Evolutionary conservation across 495 filamentous ascomycete species (phyloP).

Genomic region (Hypoxylon fuscum): DNA sequence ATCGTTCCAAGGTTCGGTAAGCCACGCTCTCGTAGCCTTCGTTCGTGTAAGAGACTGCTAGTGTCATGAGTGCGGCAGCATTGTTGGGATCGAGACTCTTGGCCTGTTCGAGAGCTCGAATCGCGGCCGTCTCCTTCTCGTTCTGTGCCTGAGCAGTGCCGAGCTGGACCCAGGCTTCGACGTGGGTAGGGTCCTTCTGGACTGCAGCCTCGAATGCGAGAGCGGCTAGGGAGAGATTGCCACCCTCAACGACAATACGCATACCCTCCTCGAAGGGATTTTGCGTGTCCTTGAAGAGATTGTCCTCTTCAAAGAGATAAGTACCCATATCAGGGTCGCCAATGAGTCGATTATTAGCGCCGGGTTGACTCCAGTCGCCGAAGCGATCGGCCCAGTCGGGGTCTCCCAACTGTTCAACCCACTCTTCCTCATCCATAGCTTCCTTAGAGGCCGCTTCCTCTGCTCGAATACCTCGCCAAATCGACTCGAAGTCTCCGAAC

Average conservation of each 20-base stretch:
- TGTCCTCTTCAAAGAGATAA: slow-evolving; percentile 95
- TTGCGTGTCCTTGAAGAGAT: slow-evolving; percentile 76
- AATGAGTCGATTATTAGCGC: slow-evolving; percentile 64
- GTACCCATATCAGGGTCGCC: slow-evolving; percentile 81
- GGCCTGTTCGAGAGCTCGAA: slow-evolving; percentile 93
- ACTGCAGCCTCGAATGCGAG: slow-evolving; percentile 97
- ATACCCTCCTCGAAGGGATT: slow-evolving; percentile 93
- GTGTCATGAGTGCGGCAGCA: slow-evolving; percentile 88
- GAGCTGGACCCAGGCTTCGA: slow-evolving; percentile 91
- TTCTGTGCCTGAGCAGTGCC: slow-evolving; percentile 95
- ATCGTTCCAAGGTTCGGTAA: slow-evolving; percentile 95
- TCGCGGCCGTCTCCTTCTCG: slow-evolving; percentile 97
- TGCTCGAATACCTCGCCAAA: slow-evolving; percentile 88
- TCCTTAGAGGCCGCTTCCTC: slow-evolving; percentile 77
- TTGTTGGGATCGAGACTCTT: slow-evolving; percentile 87
- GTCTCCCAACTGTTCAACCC: slow-evolving; percentile 71
- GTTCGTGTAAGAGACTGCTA: slow-evolving; percentile 98
- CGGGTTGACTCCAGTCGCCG: slow-evolving; percentile 52
- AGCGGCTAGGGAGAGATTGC: slow-evolving; percentile 92
- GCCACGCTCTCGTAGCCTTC: slow-evolving; percentile 97
- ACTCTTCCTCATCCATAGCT: slow-evolving; percentile 70
- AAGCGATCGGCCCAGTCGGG: slow-evolving; percentile 77
- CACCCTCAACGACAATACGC: slow-evolving; percentile 88
- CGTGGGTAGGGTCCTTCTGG: slow-evolving; percentile 84
- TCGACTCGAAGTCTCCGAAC: slow-evolving; percentile 86